These are phyloP conservation scores for Acephala macrosclerotiorum DNA, from an alignment of 2,329 filamentous ascomycete species.

Conservation along the genomic window DNA sequence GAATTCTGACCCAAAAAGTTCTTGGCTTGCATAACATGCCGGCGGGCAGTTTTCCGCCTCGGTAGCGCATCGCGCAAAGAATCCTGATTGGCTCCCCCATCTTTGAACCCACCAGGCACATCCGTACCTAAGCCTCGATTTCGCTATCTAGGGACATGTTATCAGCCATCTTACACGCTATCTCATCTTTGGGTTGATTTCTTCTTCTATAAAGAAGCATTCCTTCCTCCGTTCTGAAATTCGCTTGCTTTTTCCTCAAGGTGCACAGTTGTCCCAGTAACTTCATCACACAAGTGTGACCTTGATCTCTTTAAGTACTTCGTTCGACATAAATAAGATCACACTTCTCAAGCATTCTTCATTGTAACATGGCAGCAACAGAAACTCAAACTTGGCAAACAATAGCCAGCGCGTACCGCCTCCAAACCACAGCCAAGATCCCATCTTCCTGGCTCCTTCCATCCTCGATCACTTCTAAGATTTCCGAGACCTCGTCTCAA, in stretches of 20 bases:
- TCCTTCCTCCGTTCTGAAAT: no score
- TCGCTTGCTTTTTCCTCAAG: no score
- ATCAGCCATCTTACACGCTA: constrained; percentile 1
- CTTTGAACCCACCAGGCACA: neutral
- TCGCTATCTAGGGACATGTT: neutral
- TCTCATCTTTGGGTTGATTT: neutral
- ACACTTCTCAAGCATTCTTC: neutral
- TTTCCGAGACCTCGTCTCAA: neutral
- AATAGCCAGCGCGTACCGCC: neutral
- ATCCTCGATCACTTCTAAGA: neutral
- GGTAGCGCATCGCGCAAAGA: neutral
- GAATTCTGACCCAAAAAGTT: no score
- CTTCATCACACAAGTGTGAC: no score
- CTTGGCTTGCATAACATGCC: neutral
- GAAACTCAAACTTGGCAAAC: neutral
- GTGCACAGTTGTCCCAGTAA: no score
- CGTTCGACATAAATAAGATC: neutral
- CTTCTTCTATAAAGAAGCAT: no score
- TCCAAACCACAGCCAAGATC: neutral
- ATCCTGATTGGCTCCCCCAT: constrained; percentile 4
- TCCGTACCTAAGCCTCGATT: neutral
- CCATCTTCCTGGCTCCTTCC: neutral
- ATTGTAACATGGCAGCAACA: neutral
- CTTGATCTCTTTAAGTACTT: no score
- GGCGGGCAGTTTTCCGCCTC: neutral